Base-by-base conservation (phyloP, 306 rosid species). In the Prunus kanzakura region DNA sequence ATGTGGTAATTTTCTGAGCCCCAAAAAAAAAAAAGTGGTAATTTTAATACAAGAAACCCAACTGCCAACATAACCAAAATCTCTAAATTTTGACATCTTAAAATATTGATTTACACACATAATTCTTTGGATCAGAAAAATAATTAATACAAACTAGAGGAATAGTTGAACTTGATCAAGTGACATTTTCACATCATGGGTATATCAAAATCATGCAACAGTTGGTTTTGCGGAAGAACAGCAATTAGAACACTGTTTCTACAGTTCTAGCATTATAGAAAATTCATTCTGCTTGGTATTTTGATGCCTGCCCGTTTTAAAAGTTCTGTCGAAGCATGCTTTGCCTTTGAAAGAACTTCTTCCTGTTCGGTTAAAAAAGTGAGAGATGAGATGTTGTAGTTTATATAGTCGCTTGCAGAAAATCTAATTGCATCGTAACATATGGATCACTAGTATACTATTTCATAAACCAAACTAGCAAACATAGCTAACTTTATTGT, bases 271-370 rank as follows among this genome's bases (percentile, higher is more conserved):
- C 71, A 66, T 88, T 75, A 91, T 30, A 93, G 77, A 30, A 91
- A 3, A 76, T 88, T 93, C 97, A 88, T 89, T 84, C 91, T 87
- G 69, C 73, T 71, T 27, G 88, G 92, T 76, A 93, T 83, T 73
- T 43, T 79, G 69, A 93, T 87, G 73, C 96, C 89, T 58, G 97
- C 97, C 86, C 93, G 86, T 75, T 89, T 78, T 57, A 89, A 50
- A 82, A 93, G 81, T 20, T 88, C 87, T 67, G 29, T 70, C 14
- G 96, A 90, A 78, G 93, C 96, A 58, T 79, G 68, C 78, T 80
- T 85, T 74, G 97, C 97, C 82, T 78, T 67, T 49, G 64, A 73
- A 84, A 91, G 80, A 69, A 93, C 84, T 38, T 87, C 86, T 73
- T 77, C 91, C 98, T 93, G 91, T 70, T n/a, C 69, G 51, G 13